Base-by-base conservation (phyloP, 2,329 filamentous ascomycete genomes). In the Talaromyces sp. region DNA sequence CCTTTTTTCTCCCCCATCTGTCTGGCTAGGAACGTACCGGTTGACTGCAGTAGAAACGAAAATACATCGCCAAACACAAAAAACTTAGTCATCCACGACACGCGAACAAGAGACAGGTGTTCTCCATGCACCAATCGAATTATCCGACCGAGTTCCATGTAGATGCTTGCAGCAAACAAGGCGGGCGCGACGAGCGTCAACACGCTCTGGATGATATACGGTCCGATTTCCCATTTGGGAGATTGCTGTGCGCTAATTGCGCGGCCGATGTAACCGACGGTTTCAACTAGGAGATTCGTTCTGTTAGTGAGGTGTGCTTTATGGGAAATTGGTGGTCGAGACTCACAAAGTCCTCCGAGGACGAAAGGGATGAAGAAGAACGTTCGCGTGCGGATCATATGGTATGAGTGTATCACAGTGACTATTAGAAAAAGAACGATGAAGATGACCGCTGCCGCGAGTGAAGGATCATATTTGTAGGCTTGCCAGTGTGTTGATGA, bases 101-200 rank as follows among this genome's bases (percentile, higher is more conserved):
- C 51, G 8, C 58, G 64, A 31, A 75, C 69, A 3, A 72, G 11
- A 0, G 69, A 65, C 21, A 67, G 59, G 8, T 59, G 10, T 59
- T 75, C 72, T 5, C 66, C 72, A n/a, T 69, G 51, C 0, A 68
- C 62, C 17, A 69, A 48, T 2, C 56, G 38, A 24, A 76, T 71
- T n/a, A 75, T 66, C 0, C 73, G 69, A 0, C 72, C 72, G 1
- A 76, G 68, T 35, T 68, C 41, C 69, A 72, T 74, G 62, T 73
- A 74, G n/a, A 74, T 67, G 0, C 65, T 66, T 1, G 71, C 70
- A 14, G 74, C 75, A 56, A 73, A 75, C 0, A 77, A 63, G 7
- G 71, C 68, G 0, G 75, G 75, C 0, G 69, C 72, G 5, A 77
- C 56, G 2, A 75, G 67, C 31, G 70, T 57, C 14, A 68, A 54